Conservation (phyloP, 352 stramenopile species). For the Elongisporangium senticosum region DNA sequence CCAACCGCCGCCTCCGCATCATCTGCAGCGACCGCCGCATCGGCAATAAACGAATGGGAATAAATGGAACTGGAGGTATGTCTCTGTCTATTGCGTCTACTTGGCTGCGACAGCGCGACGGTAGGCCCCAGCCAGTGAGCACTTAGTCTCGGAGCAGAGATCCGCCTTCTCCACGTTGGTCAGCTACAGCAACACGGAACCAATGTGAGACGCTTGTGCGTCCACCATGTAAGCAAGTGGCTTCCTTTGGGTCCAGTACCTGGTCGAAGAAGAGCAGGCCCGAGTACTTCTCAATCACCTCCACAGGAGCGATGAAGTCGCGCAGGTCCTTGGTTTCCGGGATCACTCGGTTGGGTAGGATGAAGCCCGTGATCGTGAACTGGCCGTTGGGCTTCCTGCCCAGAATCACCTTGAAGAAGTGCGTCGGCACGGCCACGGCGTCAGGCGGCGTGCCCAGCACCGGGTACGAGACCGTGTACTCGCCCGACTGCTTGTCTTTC, state of each 20-base stretch:
- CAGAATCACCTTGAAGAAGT: constrained; percentile 96
- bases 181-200: constrained; percentile 25
- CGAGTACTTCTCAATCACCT: constrained; percentile 90
- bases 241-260: constrained; percentile 16
- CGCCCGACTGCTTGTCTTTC: constrained; percentile 64
- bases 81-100: constrained; percentile 8
- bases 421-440: constrained; percentile 89
- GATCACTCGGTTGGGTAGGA: constrained; percentile 90
- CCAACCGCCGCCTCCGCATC: constrained; percentile 13
- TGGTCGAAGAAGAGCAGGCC: constrained; percentile 93
- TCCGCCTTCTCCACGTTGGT: constrained; percentile 37
- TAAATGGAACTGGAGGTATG: constrained; percentile 3
- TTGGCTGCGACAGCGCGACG: constrained; percentile 20
- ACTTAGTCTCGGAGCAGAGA: constrained; percentile 67
- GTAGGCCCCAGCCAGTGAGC: constrained; percentile 43
- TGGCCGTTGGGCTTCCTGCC: constrained; percentile 39
- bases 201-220: not conserved
- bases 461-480: constrained; percentile 64
- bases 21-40: constrained; percentile 10
- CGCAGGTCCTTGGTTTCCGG: constrained; percentile 62
- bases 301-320: constrained; percentile 86
- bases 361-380: constrained; percentile 88
- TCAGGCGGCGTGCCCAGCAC: constrained; percentile 85
- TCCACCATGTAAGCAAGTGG: constrained; percentile 2
- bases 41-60: constrained; percentile 3